Evolutionary conservation across 169 alveolate genomes (phyloP), one percentile per base, ranked within the genome.

Genomic region (Plasmodium reichenowi): DNA sequence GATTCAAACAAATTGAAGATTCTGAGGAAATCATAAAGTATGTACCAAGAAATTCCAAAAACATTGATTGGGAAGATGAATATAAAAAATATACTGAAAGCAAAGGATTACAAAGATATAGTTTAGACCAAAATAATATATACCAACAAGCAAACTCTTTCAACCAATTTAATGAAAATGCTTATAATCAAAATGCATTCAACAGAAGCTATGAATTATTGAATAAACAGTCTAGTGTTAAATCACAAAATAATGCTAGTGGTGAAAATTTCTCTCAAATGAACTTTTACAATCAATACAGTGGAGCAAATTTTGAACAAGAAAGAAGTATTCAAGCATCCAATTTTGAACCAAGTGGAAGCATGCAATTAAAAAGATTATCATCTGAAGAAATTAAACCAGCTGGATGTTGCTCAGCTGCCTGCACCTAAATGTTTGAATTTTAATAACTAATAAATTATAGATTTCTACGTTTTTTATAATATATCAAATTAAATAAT

Each of bases 11-110:
- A 68, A 94, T 95, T 43, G 95, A 94, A 73, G 98, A 93, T 74
- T 92, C 97, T 29, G 98, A 95, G 58, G 98, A 95, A 89, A 94
- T 95, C 24, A 95, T 95, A 32, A 94, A 95, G 80, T 95, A 94
- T 93, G 86, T 91, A 70, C 96, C 96, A 59, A 89, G 83, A 89
- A 92, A 94, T 17, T 93, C 93, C 45, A 93, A 93, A 32, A 88
- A 94, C 92, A 94, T 94, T 74, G 94, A 94, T 83, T 94, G 96
- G 96, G 96, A 94, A 71, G 93, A 88, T 88, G 96, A 94, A 87
- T 94, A 86, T 59, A 62, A 60, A 45, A 86, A 86, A 64, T 86
- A 86, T 24, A 60, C 75, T 7, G 43, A 70, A 38, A 45, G 62
- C 15, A 58, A 72, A 43, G 56, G 54, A 67, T 38, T 22, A 54